A percentile compares a stretch with the other conserved stretches of the same genome.
Conservation (phyloP, 2,329 filamentous ascomycete species). For the Pseudonectria buxi region DNA sequence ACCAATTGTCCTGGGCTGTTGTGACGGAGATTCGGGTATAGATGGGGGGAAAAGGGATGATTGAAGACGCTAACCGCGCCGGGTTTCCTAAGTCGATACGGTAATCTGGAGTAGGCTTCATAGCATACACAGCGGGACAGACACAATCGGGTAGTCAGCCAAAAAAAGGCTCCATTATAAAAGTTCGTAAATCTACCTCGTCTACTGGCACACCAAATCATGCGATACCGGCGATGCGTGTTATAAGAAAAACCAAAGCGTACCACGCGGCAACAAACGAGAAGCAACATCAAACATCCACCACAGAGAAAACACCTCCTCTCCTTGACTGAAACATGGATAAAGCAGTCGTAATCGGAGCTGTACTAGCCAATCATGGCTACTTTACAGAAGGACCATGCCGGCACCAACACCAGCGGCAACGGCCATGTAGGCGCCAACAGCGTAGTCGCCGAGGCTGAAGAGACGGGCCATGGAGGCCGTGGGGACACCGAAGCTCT, state of each 20-base stretch:
- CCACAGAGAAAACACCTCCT: constrained; percentile 4
- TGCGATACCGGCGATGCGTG: constrained; percentile 24
- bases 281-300: constrained; percentile 16
- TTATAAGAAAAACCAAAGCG: constrained; percentile 16
- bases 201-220: constrained; percentile 19
- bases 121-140: too few relatives aligned
- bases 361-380: neutral
- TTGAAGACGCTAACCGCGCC: too few relatives aligned
- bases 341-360: neutral
- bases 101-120: too few relatives aligned
- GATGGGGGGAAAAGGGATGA: too few relatives aligned
- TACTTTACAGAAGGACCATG: constrained; percentile 46
- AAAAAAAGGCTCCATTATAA: constrained; percentile 7
- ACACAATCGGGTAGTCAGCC: too few relatives aligned
- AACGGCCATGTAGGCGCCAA: constrained; percentile 46
- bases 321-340: constrained; percentile 6
- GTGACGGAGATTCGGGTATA: too few relatives aligned
- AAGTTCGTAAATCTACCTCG: constrained; percentile 16
- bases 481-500: constrained; percentile 32
- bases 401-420: constrained; percentile 45
- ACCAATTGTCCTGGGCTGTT: too few relatives aligned
- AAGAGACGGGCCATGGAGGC: constrained; percentile 34
- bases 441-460: constrained; percentile 39
- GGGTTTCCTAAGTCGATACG: too few relatives aligned
- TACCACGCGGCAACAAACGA: constrained; percentile 10